Evolutionary conservation across 2,329 filamentous ascomycete genomes (phyloP).

Genomic region (Trichophaea hybrida): DNA sequence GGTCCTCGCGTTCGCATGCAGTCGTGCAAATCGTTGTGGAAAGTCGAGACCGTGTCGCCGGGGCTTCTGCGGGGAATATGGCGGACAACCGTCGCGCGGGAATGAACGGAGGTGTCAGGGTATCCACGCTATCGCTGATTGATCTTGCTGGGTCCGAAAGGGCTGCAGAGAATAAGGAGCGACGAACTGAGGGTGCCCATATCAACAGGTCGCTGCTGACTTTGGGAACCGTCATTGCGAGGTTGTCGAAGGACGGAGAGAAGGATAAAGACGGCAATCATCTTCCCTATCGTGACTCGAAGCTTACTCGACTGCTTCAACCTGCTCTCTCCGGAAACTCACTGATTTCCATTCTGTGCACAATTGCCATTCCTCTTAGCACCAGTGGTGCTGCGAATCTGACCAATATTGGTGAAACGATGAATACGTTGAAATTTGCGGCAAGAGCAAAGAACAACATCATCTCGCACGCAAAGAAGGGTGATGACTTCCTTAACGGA

Average conservation of each 20-base stretch:
- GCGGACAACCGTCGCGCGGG: slow-evolving; percentile 25
- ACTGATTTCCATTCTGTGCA: slow-evolving; percentile 92
- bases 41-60: slow-evolving; percentile 70
- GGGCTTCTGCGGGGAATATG: slow-evolving; percentile 28
- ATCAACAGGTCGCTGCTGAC: slow-evolving; percentile 98
- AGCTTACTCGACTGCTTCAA: slow-evolving; percentile 82
- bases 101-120: slow-evolving; percentile 64
- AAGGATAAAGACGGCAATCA: slow-evolving; percentile 80
- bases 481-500: slow-evolving; percentile 63
- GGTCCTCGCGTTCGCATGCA: slow-evolving; percentile 93
- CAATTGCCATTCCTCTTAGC: slow-evolving; percentile 62
- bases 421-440: slow-evolving; percentile 95
- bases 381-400: slow-evolving; percentile 51
- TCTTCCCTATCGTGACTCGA: slow-evolving; percentile 92
- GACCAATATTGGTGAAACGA: slow-evolving; percentile 69
- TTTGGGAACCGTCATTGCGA: slow-evolving; percentile 84
- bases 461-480: slow-evolving; percentile 88
- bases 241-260: slow-evolving; percentile 78
- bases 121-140: slow-evolving; percentile 88
- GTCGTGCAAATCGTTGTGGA: slow-evolving; percentile 98
- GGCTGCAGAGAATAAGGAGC: slow-evolving; percentile 87
- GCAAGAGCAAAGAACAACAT: slow-evolving; percentile 96
- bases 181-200: slow-evolving; percentile 84
- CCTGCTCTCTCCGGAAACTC: slow-evolving; percentile 86
- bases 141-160: slow-evolving; percentile 93